Evolutionary conservation across 805 yeast species (phyloP).

Genomic region (Ogataea pini): DNA sequence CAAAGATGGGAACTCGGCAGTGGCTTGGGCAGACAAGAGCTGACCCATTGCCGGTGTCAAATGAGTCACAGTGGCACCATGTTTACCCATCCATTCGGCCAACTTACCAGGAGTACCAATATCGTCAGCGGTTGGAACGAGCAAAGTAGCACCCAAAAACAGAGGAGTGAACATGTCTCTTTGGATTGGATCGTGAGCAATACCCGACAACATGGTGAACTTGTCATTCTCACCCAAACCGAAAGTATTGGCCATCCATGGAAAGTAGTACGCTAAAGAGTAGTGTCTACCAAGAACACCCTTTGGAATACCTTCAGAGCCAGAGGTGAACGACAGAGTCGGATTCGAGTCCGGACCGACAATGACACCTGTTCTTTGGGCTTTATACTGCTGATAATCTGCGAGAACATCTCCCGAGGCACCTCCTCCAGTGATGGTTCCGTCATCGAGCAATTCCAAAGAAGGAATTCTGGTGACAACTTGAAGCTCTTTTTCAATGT

Average conservation of each 20-base stretch:
- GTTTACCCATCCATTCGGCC: constrained; percentile 94
- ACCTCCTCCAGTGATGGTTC: constrained; percentile 65
- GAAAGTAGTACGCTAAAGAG: constrained; percentile 95
- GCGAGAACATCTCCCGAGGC: constrained; percentile 38
- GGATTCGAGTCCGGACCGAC: constrained; percentile 99
- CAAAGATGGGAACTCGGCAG: constrained; percentile 76
- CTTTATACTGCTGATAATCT: constrained; percentile 45
- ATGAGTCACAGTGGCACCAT: constrained; percentile 94
- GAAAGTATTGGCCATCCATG: constrained; percentile 95
- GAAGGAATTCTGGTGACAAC: constrained; percentile 76
- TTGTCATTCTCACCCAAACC: constrained; percentile 75
- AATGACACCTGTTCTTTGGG: constrained; percentile 75
- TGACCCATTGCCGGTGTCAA: constrained; percentile 99
- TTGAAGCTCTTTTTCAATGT: constrained; percentile 68
- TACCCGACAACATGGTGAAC: constrained; percentile 97
- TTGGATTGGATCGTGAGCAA: constrained; percentile 99
- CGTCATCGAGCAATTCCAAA: constrained; percentile 75
- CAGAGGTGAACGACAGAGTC: constrained; percentile 93
- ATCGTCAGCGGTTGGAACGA: constrained; percentile 95
- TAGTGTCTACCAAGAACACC: constrained; percentile 98
- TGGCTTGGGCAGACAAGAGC: constrained; percentile 91
- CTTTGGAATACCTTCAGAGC: constrained; percentile 97
- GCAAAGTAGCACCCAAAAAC: constrained; percentile 88
- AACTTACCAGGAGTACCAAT: constrained; percentile 97
- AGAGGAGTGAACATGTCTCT: constrained; percentile 99